These are phyloP conservation scores for Kondoa malvinella DNA, from an alignment of 768 basidiomycete genomes.

Conservation along the genomic window DNA sequence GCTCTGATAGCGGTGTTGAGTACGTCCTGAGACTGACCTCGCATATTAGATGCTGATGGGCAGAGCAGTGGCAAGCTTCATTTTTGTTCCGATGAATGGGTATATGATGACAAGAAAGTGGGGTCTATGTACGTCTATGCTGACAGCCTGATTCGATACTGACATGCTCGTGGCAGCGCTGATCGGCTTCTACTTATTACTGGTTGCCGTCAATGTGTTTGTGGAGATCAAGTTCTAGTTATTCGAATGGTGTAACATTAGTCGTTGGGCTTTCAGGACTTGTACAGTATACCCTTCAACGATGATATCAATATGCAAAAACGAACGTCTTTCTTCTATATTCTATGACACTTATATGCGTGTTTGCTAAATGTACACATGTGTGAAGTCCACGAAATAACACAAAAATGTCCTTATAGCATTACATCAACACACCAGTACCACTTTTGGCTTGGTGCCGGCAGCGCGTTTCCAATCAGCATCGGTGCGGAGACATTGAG, in stretches of 20 bases:
- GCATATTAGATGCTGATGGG: neutral
- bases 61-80: conserved; percentile 42
- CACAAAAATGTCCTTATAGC: neutral
- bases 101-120: conserved; percentile 63
- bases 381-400: too few relatives aligned
- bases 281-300: neutral
- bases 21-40: neutral
- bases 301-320: neutral
- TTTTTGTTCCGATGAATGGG: conserved; percentile 69
- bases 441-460: neutral
- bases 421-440: neutral
- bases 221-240: conserved; percentile 12
- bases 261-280: too few relatives aligned
- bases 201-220: conserved; percentile 58
- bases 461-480: neutral
- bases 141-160: neutral
- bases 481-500: neutral
- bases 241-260: neutral
- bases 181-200: conserved; percentile 50
- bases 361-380: too few relatives aligned
- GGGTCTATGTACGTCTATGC: conserved; percentile 39
- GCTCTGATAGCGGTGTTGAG: conserved; percentile 60
- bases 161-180: conserved; percentile 36
- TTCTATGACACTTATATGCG: neutral
- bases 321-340: neutral